Evolutionary conservation across 768 basidiomycete genomes (phyloP).

Genomic region (Leucocoprinus leucothites): DNA sequence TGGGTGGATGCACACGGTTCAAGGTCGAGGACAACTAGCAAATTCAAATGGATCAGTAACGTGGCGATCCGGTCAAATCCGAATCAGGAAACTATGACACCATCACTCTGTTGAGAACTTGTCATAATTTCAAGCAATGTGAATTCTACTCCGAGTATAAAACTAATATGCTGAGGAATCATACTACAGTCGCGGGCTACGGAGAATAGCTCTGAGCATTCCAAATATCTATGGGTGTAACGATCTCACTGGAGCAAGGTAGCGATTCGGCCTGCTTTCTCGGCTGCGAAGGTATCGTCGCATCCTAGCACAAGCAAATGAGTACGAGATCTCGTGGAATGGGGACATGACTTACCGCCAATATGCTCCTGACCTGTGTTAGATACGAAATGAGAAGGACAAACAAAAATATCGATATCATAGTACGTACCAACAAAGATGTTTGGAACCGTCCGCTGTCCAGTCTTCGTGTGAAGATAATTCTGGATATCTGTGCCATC

Average conservation of each 20-base stretch:
- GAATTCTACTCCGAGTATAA: background rate
- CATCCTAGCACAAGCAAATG: slow-evolving; percentile 26
- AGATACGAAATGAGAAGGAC: background rate
- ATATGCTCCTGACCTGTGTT: slow-evolving; percentile 47
- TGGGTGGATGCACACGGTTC: background rate
- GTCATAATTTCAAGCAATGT: no score
- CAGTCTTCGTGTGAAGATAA: slow-evolving; percentile 62
- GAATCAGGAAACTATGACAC: background rate
- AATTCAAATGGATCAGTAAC: slow-evolving; percentile 6
- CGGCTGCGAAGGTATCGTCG: slow-evolving; percentile 32
- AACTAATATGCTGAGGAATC: background rate
- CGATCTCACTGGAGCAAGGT: slow-evolving; percentile 27
- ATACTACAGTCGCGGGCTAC: background rate
- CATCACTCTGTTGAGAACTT: no score
- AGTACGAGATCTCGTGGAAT: no score
- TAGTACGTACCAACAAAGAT: slow-evolving; percentile 65
- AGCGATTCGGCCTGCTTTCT: slow-evolving; percentile 27
- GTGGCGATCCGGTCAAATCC: slow-evolving; percentile 5
- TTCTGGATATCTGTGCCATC: slow-evolving; percentile 64
- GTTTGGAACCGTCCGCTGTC: slow-evolving; percentile 72
- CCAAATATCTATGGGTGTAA: no score
- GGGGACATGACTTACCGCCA: slow-evolving; percentile 39
- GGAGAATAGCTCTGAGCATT: background rate
- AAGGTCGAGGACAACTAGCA: background rate
- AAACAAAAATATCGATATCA: background rate